Evolutionary conservation across 805 yeast species (phyloP).

Genomic region (Schizosaccharomyces octosporus): DNA sequence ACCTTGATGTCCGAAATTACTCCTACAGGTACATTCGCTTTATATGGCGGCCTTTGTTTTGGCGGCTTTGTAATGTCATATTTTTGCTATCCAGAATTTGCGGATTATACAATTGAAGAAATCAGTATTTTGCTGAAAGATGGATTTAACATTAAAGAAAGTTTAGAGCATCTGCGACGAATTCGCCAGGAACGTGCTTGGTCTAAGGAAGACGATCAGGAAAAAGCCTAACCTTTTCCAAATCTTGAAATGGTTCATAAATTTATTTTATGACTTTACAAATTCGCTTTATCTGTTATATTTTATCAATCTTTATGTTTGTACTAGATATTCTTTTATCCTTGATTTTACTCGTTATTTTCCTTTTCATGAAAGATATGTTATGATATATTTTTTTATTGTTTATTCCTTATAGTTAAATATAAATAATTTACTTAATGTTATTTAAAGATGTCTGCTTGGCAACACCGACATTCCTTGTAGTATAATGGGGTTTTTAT

Average conservation of each 20-base stretch:
- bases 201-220: background rate
- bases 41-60: constrained; percentile 63
- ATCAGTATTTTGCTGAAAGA: constrained; percentile 56
- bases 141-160: constrained; percentile 61
- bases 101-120: constrained; percentile 77
- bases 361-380: no score
- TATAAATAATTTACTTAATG: no score
- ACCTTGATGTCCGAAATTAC: constrained; percentile 85
- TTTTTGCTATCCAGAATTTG: constrained; percentile 78
- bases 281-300: no score
- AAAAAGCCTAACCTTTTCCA: background rate
- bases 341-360: no score
- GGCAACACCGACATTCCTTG: background rate
- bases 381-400: no score
- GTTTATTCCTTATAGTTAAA: no score
- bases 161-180: background rate
- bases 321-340: no score
- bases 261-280: background rate
- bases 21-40: constrained; percentile 81
- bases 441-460: background rate
- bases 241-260: background rate
- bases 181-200: background rate
- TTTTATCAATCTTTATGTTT: no score
- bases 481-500: background rate
- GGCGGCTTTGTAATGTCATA: constrained; percentile 48